Percentiles rank a stretch among this genome's conserved stretches.
These are phyloP conservation scores for Raffaelea deltoideospora DNA, from an alignment of 2,329 filamentous ascomycete genomes.

Conservation along the genomic window DNA sequence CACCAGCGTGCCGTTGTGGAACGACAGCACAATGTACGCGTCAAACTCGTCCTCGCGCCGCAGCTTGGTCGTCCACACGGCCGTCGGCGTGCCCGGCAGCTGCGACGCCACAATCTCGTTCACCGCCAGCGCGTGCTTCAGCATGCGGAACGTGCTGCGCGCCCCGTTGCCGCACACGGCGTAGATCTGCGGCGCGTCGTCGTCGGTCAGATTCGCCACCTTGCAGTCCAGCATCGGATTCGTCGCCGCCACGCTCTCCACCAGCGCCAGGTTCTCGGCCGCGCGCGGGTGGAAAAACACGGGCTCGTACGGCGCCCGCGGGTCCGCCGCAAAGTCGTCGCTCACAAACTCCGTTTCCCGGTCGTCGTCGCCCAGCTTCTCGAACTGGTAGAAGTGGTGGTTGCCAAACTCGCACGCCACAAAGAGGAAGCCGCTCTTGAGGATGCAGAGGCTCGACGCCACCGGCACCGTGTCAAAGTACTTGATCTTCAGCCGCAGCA, in stretches of 20 bases:
- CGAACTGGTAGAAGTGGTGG: slow-evolving; percentile 91
- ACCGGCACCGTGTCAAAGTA: slow-evolving; percentile 96
- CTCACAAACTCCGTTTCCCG: slow-evolving; percentile 78
- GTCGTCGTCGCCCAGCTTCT: slow-evolving; percentile 91
- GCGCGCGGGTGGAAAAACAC: slow-evolving; percentile 74
- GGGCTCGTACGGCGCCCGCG: slow-evolving; percentile 54
- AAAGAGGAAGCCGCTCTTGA: slow-evolving; percentile 93
- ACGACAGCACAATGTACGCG: slow-evolving; percentile 89
- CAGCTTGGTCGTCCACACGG: slow-evolving; percentile 91
- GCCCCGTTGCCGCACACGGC: slow-evolving; percentile 79
- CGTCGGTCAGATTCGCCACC: slow-evolving; percentile 75
- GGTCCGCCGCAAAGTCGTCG: slow-evolving; percentile 66
- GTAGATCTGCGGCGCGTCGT: slow-evolving; percentile 95
- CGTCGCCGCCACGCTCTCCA: slow-evolving; percentile 75
- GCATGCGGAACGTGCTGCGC: slow-evolving; percentile 74
- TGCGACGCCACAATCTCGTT: slow-evolving; percentile 93
- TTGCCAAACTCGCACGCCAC: slow-evolving; percentile 86
- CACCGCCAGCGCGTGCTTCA: slow-evolving; percentile 86
- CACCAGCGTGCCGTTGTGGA: slow-evolving; percentile 78
- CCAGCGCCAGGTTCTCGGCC: slow-evolving; percentile 67
- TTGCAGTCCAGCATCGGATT: slow-evolving; percentile 87
- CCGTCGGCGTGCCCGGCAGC: slow-evolving; percentile 71
- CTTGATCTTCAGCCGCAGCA: slow-evolving; percentile 76
- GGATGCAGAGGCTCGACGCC: slow-evolving; percentile 72
- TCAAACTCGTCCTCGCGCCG: slow-evolving; percentile 72